Base-by-base conservation (phyloP, 176 grass and related monocot species). In the Carex cristatella region DNA sequence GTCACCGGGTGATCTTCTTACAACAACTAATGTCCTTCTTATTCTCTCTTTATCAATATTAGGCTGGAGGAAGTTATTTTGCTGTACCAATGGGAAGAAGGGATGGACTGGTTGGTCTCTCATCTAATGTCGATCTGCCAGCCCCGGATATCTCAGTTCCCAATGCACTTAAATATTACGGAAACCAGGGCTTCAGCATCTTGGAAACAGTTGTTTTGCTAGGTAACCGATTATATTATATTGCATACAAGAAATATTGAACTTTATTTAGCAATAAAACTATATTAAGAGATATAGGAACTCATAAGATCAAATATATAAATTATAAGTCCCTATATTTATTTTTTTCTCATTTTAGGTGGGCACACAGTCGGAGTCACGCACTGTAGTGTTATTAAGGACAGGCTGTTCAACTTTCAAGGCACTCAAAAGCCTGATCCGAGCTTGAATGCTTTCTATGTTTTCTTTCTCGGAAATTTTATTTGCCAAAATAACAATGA, bases 321-420 rank as follows among this genome's bases (percentile, higher is more conserved):
- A 10, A 7, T 64, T 31, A 11, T 35, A 35, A 35, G 23, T 23
- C 23, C 23, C 23, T 23, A 23, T 23, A 23, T 23, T 35, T 35
- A 3, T 32, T 46, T 10, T 63, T 16, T 79, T 79, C 11, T 19
- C 60, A 54, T 40, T 62, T 48, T 33, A 90, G 88, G 88, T 16
- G 85, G 64, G 14, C 85, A 90, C 85, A 84, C 81, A 15, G 75
- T 87, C 49, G 88, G 88, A 71, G 85, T 90, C 27, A 74, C 85
- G 0, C 81, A 90, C 54, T 90, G 88, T 65, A 82, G 28, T 3
- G 76, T 87, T 33, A 76, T 90, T 54, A 58, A 80, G 63, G 62
- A 70, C 74, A 69, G 88, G 57, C 54, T 90, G 40, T 87, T 87
- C 80, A 79, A 90, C 72, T 90, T 65, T 63, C 84, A 67, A 30